These are phyloP conservation scores for Tricholoma terreum DNA, from an alignment of 768 basidiomycete genomes.

Conservation along the genomic window DNA sequence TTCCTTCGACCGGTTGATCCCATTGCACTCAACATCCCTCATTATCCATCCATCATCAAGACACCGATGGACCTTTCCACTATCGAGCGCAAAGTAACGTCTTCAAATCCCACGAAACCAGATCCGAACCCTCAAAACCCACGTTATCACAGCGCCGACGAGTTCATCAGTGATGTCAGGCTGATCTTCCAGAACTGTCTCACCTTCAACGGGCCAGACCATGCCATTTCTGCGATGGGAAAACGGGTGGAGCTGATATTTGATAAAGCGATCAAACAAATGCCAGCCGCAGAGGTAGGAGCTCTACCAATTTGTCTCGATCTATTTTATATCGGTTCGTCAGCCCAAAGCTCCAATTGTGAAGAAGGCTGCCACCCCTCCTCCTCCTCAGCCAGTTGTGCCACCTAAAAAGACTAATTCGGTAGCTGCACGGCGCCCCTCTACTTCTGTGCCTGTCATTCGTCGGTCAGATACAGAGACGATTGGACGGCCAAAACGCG, in stretches of 20 bases:
- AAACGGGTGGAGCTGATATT: constrained; percentile 80
- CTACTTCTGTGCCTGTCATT: constrained; percentile 79
- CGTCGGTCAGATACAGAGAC: constrained; percentile 70
- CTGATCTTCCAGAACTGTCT: constrained; percentile 86
- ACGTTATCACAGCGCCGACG: constrained; percentile 74
- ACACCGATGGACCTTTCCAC: constrained; percentile 94
- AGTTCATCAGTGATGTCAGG: constrained; percentile 83
- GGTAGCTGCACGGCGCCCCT: constrained; percentile 60
- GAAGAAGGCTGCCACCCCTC: constrained; percentile 51
- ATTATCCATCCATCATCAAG: constrained; percentile 84
- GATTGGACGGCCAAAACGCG: constrained; percentile 87
- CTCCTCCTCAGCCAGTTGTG: constrained; percentile 39
- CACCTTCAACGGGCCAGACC: constrained; percentile 92
- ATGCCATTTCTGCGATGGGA: constrained; percentile 74
- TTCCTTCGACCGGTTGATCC: constrained; percentile 90
- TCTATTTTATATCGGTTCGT: background rate
- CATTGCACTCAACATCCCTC: constrained; percentile 78
- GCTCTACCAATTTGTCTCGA: constrained; percentile 1
- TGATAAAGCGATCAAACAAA: constrained; percentile 82
- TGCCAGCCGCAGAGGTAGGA: constrained; percentile 78
- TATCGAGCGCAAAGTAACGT: constrained; percentile 80
- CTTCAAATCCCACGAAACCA: constrained; percentile 77
- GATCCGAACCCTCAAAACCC: constrained; percentile 68
- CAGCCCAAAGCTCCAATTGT: constrained; percentile 40
- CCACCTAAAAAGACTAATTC: constrained; percentile 45